Percentiles rank a stretch among this genome's conserved stretches.
These are phyloP conservation scores for Pinus albicaulis DNA, from an alignment of 75 land plant species.

Conservation along the genomic window DNA sequence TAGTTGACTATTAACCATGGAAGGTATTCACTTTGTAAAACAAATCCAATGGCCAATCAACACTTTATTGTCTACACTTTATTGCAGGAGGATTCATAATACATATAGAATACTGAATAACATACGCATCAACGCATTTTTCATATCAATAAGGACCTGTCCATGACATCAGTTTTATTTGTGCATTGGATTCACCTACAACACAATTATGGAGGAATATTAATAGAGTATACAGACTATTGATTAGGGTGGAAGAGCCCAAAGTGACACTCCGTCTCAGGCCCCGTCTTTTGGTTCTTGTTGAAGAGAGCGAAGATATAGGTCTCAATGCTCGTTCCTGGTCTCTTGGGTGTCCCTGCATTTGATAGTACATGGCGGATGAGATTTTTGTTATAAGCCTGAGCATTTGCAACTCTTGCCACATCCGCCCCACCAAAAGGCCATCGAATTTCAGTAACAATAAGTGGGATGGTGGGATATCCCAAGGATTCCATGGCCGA, in stretches of 20 bases:
- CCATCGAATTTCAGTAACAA: constrained; percentile 65
- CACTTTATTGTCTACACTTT: no score
- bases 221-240: constrained; percentile 34
- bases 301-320: constrained; percentile 60
- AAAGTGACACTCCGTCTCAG: constrained; percentile 28
- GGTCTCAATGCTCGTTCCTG: constrained; percentile 28
- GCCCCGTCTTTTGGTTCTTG: constrained; percentile 38
- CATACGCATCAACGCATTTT: no score
- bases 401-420: constrained; percentile 31
- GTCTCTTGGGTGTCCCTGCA: constrained; percentile 63
- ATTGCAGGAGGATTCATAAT: no score
- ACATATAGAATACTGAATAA: no score
- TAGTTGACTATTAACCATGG: no score
- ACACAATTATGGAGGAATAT: neutral
- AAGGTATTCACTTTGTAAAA: no score
- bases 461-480: constrained; percentile 16
- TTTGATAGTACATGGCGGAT: constrained; percentile 22
- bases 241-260: constrained; percentile 43
- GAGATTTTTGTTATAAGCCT: constrained; percentile 35
- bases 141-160: no score
- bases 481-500: constrained; percentile 43
- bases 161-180: no score
- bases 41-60: no score
- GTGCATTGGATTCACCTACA: no score
- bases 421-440: constrained; percentile 34